Evolutionary conservation across 371 early-diverging fungal species (phyloP), one percentile per base, ranked within the genome.

Genomic region (Mucor irregularis): DNA sequence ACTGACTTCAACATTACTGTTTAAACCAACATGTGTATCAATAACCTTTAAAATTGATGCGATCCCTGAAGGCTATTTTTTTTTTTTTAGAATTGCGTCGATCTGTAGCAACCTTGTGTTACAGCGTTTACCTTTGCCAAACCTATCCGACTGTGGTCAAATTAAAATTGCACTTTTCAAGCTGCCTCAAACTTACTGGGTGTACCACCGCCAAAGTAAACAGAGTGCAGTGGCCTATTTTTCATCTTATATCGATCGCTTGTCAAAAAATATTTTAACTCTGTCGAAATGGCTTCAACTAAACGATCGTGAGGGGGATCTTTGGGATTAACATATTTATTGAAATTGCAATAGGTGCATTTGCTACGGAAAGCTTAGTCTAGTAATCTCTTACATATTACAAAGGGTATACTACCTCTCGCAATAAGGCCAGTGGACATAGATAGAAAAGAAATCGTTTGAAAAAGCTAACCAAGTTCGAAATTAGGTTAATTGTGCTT

Each of bases 341-440:
- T 92, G 68, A 94, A 94, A 35, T 83, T 83, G 59, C 94, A 94
- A 49, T 90, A 94, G 1, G 87, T 86, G 68, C 94, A 94, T 69
- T 90, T 87, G 58, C 82, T 87, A 29, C 34, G 30, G 13, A 22
- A 35, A 48, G 31, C 24, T 47, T 9, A 44, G 11, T 43, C 3
- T 14, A 9, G 22, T 25, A 4, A 26, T 14, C 3, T 25, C 25
- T 43, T 22, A 5, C n/a, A n/a, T n/a, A n/a, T n/a, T n/a, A n/a
- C n/a, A n/a, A n/a, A n/a, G n/a, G n/a, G n/a, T n/a, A n/a, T n/a
- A n/a, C n/a, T 34, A 82, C 83, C 86, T 87, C 68, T 86, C 76
- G 61, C 93, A 93, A 61, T 86, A 93, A 2, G 94, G 94, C 88
- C 89, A 93, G 65, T 93, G 94, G 37, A 93, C 69, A 53, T 93